Percentiles rank a stretch among this genome's conserved stretches.
phyloP scores from a whole-genome alignment of 2,329 filamentous ascomycete genomes.

The Neonectria ditissima region DNA sequence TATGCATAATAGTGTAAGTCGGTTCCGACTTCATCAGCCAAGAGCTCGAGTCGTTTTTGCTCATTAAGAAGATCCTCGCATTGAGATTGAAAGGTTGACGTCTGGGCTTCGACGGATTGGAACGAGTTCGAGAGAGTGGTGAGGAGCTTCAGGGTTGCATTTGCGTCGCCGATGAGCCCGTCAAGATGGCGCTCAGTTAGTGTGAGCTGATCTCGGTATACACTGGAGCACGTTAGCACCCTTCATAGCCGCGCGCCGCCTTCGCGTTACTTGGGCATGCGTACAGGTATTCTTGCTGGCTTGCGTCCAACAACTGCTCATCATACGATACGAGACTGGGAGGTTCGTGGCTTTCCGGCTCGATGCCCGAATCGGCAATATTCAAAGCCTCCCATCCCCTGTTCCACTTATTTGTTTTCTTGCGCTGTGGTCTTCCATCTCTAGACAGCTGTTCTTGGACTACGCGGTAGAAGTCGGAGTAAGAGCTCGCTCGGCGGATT shows the following conservation, averaged over 20 bases:
- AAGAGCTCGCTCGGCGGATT: constrained; percentile 76
- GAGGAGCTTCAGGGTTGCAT: constrained; percentile 79
- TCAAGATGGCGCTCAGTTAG: constrained; percentile 87
- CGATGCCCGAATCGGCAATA: constrained; percentile 42
- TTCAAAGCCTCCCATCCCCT: constrained; percentile 65
- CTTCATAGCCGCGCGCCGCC: neutral
- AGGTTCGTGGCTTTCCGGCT: constrained; percentile 42
- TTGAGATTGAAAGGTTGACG: constrained; percentile 90
- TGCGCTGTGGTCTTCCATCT: constrained; percentile 57
- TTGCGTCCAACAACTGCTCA: constrained; percentile 79
- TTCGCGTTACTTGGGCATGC: constrained; percentile 44
- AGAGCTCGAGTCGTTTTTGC: constrained; percentile 79
- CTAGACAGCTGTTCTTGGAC: constrained; percentile 68
- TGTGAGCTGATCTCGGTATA: constrained; percentile 84
- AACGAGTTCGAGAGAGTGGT: constrained; percentile 87
- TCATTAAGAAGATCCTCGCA: constrained; percentile 89
- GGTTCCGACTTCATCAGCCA: constrained; percentile 87
- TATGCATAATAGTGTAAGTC: constrained; percentile 97
- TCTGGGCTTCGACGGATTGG: constrained; percentile 87
- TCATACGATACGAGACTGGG: constrained; percentile 58
- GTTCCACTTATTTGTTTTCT: constrained; percentile 54
- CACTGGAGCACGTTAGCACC: constrained; percentile 58
- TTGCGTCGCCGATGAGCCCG: constrained; percentile 80
- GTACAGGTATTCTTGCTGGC: constrained; percentile 86
- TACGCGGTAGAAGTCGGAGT: constrained; percentile 79